These are phyloP conservation scores for Cyclotella cryptica DNA, from an alignment of 108 stramenopile species.

Conservation along the genomic window DNA sequence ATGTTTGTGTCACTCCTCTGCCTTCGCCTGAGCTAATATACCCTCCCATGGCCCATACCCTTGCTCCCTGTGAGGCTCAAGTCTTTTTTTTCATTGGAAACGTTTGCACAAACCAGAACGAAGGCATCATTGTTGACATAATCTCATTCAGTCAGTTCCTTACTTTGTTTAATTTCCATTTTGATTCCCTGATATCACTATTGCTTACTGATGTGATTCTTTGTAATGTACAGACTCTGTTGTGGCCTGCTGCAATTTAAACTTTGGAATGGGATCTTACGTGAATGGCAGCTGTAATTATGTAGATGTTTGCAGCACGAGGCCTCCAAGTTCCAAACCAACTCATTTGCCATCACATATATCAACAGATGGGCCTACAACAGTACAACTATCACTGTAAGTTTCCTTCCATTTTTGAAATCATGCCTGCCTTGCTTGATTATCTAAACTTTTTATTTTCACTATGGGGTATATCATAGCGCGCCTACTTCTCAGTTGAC, in stretches of 20 bases:
- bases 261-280: conserved; percentile 8
- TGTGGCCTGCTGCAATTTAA: conserved; percentile 3
- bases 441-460: no score
- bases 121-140: no score
- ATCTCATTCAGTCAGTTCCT: no score
- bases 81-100: no score
- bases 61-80: no score
- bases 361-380: background rate
- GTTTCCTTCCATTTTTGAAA: background rate
- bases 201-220: background rate
- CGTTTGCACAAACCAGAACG: no score
- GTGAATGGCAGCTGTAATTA: background rate
- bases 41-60: background rate
- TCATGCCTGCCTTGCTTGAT: no score
- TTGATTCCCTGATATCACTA: no score
- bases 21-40: background rate
- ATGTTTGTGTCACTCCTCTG: background rate
- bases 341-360: background rate
- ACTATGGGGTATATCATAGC: background rate
- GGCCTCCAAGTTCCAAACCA: background rate
- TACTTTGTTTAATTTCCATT: no score
- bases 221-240: background rate
- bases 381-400: background rate
- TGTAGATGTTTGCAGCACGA: conserved; percentile 6
- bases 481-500: background rate